Evolutionary conservation across 78 protist species (phyloP).

Genomic region (Dictyostelium purpureum): DNA sequence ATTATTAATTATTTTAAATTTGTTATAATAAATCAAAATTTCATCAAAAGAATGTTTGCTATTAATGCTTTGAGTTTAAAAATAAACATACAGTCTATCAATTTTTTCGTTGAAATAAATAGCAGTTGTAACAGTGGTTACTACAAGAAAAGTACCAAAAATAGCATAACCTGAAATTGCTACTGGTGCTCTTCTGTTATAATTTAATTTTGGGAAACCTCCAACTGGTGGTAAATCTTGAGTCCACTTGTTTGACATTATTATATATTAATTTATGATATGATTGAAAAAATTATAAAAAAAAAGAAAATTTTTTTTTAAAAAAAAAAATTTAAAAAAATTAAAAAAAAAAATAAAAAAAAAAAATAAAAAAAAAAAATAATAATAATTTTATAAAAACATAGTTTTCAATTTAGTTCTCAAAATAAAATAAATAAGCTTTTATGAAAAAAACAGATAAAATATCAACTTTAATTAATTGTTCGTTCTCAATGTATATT

Average conservation of each 20-base stretch:
- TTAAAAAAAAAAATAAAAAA: too few species aligned
- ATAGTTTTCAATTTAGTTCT: too few species aligned
- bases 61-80: background rate
- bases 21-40: background rate
- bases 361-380: too few species aligned
- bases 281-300: background rate
- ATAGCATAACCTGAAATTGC: constrained; percentile 27
- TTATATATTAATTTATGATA: background rate
- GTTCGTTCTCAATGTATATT: too few species aligned
- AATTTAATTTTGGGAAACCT: constrained; percentile 35
- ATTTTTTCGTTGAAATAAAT: constrained; percentile 34
- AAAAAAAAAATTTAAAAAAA: too few species aligned
- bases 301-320: too few species aligned
- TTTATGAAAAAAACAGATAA: too few species aligned
- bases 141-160: constrained; percentile 4
- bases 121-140: constrained; percentile 26
- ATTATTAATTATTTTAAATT: background rate
- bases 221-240: constrained; percentile 77
- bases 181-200: constrained; percentile 42
- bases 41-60: background rate
- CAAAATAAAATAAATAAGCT: too few species aligned
- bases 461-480: too few species aligned
- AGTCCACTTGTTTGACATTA: constrained; percentile 52
- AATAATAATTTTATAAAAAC: too few species aligned
- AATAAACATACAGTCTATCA: constrained; percentile 19